Evolutionary conservation across 306 rosid genomes (phyloP).

Genomic region (Corylus heterophylla): DNA sequence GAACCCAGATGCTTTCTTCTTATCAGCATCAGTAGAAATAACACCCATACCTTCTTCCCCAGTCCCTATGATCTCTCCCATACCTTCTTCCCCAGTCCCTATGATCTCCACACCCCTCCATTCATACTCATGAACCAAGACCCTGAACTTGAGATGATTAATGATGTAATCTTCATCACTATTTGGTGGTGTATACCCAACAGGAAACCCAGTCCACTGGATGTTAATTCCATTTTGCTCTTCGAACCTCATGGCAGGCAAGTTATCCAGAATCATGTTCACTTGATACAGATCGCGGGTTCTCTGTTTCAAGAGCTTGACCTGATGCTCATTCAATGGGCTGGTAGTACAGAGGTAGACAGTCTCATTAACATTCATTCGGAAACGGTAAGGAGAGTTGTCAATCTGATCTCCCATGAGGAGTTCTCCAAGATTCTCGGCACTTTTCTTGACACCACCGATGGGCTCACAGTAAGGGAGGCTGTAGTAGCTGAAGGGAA

Average conservation of each 20-base stretch:
- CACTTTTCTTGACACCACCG: slow-evolving; percentile 73
- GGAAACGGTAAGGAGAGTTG: slow-evolving; percentile 75
- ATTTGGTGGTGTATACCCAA: slow-evolving; percentile 70
- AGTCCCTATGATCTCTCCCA: no score
- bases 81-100: slow-evolving; percentile 94
- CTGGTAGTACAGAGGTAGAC: slow-evolving; percentile 69
- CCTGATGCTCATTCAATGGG: slow-evolving; percentile 64
- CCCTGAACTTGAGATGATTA: slow-evolving; percentile 82
- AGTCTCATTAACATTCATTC: slow-evolving; percentile 72
- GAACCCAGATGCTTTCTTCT: slow-evolving; percentile 74
- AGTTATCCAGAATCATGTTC: slow-evolving; percentile 90
- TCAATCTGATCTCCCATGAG: slow-evolving; percentile 95
- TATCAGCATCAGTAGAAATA: slow-evolving; percentile 60
- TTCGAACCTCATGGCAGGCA: slow-evolving; percentile 86
- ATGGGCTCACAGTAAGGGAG: slow-evolving; percentile 76
- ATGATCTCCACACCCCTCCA: slow-evolving; percentile 76
- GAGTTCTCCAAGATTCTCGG: slow-evolving; percentile 92
- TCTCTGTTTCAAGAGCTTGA: slow-evolving; percentile 80
- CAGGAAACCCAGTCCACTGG: slow-evolving; percentile 97
- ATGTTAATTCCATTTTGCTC: slow-evolving; percentile 70
- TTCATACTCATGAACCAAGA: slow-evolving; percentile 87
- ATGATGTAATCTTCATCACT: slow-evolving; percentile 74
- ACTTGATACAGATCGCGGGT: slow-evolving; percentile 94
- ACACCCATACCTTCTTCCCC: slow-evolving; percentile 75
- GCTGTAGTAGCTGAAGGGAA: slow-evolving; percentile 86